Conservation (phyloP, 768 basidiomycete genomes). For the Lenzites betulinus region DNA sequence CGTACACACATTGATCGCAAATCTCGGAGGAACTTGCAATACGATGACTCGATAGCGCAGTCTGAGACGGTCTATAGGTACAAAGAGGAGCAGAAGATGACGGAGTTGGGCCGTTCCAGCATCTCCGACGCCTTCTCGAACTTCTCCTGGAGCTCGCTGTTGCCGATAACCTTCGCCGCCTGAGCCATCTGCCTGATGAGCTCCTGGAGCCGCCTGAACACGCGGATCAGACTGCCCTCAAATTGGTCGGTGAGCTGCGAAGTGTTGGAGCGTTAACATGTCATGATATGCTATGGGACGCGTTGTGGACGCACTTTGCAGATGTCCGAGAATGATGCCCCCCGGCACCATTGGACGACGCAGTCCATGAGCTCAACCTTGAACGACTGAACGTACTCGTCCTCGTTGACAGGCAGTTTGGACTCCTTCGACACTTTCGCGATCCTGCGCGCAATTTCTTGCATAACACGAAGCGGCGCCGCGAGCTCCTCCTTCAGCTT, state of each 20-base stretch:
- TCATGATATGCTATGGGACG: not conserved
- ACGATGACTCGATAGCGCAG: not conserved
- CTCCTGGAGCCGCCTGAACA: constrained; percentile 93
- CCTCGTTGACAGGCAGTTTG: constrained; percentile 85
- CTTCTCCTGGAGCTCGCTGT: constrained; percentile 89
- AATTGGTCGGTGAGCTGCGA: constrained; percentile 94
- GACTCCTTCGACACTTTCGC: constrained; percentile 97
- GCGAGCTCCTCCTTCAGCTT: constrained; percentile 94
- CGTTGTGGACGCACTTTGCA: constrained; percentile 70
- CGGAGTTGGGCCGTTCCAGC: constrained; percentile 92
- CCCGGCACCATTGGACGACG: constrained; percentile 97
- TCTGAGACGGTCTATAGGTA: constrained; percentile 52
- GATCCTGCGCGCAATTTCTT: constrained; percentile 92
- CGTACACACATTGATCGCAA: too few relatives aligned
- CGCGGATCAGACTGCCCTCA: constrained; percentile 94
- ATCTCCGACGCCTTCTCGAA: constrained; percentile 91
- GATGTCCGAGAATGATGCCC: constrained; percentile 93
- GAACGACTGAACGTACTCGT: constrained; percentile 95
- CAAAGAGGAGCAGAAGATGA: constrained; percentile 87
- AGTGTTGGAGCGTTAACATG: not conserved
- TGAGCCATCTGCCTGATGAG: constrained; percentile 94
- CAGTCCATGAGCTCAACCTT: constrained; percentile 99
- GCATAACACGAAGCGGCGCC: constrained; percentile 90
- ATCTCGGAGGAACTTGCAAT: not conserved
- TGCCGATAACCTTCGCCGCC: constrained; percentile 96